These are phyloP conservation scores for Fusarium luffae DNA, from an alignment of 2,329 filamentous ascomycete species.

Conservation along the genomic window DNA sequence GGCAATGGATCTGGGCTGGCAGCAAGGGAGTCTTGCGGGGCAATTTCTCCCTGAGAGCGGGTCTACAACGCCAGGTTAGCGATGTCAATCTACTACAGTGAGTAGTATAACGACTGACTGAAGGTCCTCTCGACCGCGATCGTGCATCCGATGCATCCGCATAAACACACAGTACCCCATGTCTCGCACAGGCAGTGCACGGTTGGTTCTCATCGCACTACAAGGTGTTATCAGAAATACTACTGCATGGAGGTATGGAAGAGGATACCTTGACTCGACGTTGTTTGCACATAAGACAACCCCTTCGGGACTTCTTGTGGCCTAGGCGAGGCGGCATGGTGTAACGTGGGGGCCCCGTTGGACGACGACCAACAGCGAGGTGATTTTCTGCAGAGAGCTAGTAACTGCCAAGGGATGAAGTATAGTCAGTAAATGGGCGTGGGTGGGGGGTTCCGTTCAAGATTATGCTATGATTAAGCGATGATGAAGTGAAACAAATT, in stretches of 20 bases:
- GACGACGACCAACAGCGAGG: too few relatives aligned
- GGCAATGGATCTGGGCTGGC: constrained; percentile 31
- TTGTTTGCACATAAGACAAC: not conserved
- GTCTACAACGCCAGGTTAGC: constrained; percentile 1
- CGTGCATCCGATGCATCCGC: constrained; percentile 12
- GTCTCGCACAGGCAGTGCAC: constrained; percentile 52
- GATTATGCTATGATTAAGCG: too few relatives aligned
- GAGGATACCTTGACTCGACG: not conserved
- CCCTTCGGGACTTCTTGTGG: not conserved
- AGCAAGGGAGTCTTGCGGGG: not conserved
- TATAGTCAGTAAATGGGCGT: too few relatives aligned
- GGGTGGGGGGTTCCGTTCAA: too few relatives aligned
- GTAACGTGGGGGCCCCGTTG: not conserved
- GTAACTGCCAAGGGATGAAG: not conserved
- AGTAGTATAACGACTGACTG: not conserved
- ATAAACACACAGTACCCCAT: constrained; percentile 51
- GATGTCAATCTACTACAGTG: not conserved
- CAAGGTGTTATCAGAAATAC: too few relatives aligned
- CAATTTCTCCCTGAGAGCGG: not conserved
- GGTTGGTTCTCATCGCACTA: constrained; percentile 55
- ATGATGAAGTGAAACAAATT: not conserved
- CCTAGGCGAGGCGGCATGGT: not conserved
- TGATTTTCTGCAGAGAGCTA: not conserved
- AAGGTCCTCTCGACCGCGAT: constrained; percentile 12
- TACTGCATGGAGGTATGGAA: too few relatives aligned